Conservation (phyloP, 345 rosid species). For the Eucalyptus virginea region DNA sequence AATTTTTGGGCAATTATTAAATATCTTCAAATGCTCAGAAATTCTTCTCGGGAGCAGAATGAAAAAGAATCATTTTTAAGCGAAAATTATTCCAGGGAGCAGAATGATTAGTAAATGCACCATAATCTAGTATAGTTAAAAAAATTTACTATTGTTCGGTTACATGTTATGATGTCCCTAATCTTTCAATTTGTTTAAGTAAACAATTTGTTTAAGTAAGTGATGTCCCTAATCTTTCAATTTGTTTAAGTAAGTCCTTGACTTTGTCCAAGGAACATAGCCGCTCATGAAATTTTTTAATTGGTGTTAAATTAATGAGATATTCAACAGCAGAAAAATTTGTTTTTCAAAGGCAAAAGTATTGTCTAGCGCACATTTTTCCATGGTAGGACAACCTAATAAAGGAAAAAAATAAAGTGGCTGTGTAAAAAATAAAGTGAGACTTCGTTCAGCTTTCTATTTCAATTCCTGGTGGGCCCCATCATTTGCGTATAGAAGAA, state of each 20-base stretch:
- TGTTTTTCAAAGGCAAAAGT: neutral
- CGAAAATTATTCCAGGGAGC: rapidly evolving
- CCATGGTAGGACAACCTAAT: neutral
- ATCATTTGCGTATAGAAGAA: neutral
- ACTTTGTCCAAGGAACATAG: neutral
- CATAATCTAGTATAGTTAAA: too few relatives aligned
- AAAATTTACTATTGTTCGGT: too few relatives aligned
- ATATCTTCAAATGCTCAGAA: too few relatives aligned
- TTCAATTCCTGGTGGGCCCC: neutral
- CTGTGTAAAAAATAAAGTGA: neutral
- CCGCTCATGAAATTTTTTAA: neutral
- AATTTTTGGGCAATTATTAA: too few relatives aligned
- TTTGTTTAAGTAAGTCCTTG: neutral
- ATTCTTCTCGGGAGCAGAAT: too few relatives aligned
- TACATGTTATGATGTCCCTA: neutral
- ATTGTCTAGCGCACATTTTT: neutral
- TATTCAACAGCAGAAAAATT: neutral
- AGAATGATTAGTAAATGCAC: too few relatives aligned
- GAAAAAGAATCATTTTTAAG: rapidly evolving
- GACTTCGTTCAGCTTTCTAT: neutral
- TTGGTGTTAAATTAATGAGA: neutral
- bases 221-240: neutral
- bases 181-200: neutral
- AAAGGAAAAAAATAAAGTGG: neutral
- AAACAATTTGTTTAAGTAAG: neutral